These are phyloP conservation scores for Phylloboletellus chloephorus DNA, from an alignment of 1,284 basidiomycete species.

Conservation along the genomic window DNA sequence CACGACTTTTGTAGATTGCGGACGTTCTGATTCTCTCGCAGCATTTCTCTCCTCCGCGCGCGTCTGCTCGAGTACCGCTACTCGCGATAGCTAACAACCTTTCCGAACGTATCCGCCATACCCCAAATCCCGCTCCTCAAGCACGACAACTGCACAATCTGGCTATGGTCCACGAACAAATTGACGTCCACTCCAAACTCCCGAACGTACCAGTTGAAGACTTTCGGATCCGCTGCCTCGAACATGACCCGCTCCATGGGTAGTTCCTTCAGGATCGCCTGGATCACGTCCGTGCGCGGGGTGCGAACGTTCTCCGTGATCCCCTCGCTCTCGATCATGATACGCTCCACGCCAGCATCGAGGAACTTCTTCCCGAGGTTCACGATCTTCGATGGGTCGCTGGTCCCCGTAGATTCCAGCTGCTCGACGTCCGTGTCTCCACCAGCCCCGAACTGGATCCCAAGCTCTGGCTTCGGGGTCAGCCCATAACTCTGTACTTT, in stretches of 20 bases:
- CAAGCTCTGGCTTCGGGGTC: constrained; percentile 38
- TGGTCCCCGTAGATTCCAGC: constrained; percentile 7
- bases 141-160: constrained; percentile 44
- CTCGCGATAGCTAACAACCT: constrained; percentile 17
- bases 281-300: constrained; percentile 43
- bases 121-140: constrained; percentile 45
- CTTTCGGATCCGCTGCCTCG: constrained; percentile 41
- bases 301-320: constrained; percentile 44
- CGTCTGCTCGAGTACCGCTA: not conserved
- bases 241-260: constrained; percentile 45
- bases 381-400: constrained; percentile 15
- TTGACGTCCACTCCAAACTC: constrained; percentile 43
- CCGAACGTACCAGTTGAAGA: constrained; percentile 34
- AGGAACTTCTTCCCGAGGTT: constrained; percentile 41
- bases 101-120: constrained; percentile 38
- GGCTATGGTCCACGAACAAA: constrained; percentile 44
- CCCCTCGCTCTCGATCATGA: constrained; percentile 46
- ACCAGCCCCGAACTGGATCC: constrained; percentile 15
- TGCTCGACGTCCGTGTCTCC: constrained; percentile 10
- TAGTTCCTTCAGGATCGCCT: constrained; percentile 37
- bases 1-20: not conserved
- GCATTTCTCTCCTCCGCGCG: not conserved
- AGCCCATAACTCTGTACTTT: constrained; percentile 38
- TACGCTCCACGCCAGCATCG: constrained; percentile 41
- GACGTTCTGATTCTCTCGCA: too few species aligned